A percentile compares a stretch with the other conserved stretches of the same genome.
Evolutionary conservation across 495 filamentous ascomycete genomes (phyloP).

Genomic region (Staphylotrichum longicolle): DNA sequence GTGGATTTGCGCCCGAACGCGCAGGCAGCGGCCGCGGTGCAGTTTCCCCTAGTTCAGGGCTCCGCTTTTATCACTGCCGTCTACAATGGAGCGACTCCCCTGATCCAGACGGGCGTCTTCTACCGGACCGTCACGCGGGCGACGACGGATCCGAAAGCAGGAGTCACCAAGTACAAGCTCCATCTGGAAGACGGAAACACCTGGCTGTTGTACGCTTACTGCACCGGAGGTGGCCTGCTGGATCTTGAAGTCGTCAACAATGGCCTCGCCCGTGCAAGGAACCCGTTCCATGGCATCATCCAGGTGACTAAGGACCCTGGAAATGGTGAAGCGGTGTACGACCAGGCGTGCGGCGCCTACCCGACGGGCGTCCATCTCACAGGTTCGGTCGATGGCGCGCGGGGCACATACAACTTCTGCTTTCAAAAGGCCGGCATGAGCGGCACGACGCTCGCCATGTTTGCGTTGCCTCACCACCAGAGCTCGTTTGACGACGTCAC

Average conservation of each 20-base stretch:
- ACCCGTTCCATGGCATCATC: conserved; percentile 62
- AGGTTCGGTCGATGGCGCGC: conserved; percentile 56
- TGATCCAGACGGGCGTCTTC: conserved; percentile 70
- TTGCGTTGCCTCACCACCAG: conserved; percentile 83
- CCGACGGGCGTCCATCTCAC: conserved; percentile 59
- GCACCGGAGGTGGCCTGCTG: conserved; percentile 44
- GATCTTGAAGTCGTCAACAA: conserved; percentile 50
- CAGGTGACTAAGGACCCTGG: conserved; percentile 74
- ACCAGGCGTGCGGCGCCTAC: conserved; percentile 73
- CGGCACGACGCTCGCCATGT: conserved; percentile 68
- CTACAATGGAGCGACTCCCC: conserved; percentile 67
- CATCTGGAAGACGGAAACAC: conserved; percentile 65
- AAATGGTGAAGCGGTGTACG: conserved; percentile 65
- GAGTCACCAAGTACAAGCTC: conserved; percentile 76
- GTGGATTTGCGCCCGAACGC: conserved; percentile 59
- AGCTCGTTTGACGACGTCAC: conserved; percentile 67
- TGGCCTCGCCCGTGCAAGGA: conserved; percentile 41
- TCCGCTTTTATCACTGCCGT: conserved; percentile 82
- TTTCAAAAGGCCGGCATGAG: conserved; percentile 67
- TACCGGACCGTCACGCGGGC: conserved; percentile 66
- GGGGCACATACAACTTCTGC: conserved; percentile 67
- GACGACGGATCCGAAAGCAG: conserved; percentile 52
- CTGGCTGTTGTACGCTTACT: conserved; percentile 80
- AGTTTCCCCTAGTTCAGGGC: conserved; percentile 84
- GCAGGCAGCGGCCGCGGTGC: conserved; percentile 56